These are phyloP conservation scores for Penicillium herquei DNA, from an alignment of 495 filamentous ascomycete genomes.

Conservation along the genomic window DNA sequence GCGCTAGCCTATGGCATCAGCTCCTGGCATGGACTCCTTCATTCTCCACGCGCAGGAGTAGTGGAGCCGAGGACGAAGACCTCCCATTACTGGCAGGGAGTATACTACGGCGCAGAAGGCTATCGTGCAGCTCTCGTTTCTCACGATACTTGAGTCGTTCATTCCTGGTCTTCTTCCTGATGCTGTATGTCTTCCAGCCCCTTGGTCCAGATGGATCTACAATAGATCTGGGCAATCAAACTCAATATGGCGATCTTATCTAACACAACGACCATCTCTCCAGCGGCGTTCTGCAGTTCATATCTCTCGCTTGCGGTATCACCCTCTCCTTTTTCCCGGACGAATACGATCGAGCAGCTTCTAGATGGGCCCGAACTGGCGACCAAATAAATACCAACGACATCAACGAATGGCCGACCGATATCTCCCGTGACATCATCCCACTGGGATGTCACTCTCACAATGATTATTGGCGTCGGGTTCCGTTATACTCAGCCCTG, in stretches of 20 bases:
- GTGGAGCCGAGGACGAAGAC: slow-evolving; percentile 12
- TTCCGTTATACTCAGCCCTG: slow-evolving; percentile 68
- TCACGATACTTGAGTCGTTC: slow-evolving; percentile 19
- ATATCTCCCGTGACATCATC: slow-evolving; percentile 67
- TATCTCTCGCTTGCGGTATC: slow-evolving; percentile 51
- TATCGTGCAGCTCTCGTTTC: slow-evolving; percentile 11
- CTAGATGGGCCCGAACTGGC: slow-evolving; percentile 49
- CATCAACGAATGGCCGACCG: slow-evolving; percentile 66
- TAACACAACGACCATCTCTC: neutral
- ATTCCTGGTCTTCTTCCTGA: slow-evolving; percentile 30
- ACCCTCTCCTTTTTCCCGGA: slow-evolving; percentile 55
- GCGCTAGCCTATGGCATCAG: slow-evolving; percentile 15
- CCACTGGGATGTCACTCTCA: slow-evolving; percentile 73
- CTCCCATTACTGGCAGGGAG: slow-evolving; percentile 23
- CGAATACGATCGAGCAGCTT: slow-evolving; percentile 48
- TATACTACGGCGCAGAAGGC: neutral
- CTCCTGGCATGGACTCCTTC: slow-evolving; percentile 16
- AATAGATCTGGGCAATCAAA: neutral
- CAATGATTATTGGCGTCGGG: slow-evolving; percentile 84
- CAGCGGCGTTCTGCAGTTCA: slow-evolving; percentile 48
- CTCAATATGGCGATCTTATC: too few species aligned
- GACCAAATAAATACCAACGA: slow-evolving; percentile 39
- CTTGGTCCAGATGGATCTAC: neutral
- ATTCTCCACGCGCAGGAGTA: slow-evolving; percentile 7
- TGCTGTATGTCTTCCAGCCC: slow-evolving; percentile 36